Conservation (phyloP, 257 asterid species). For the Solanum neorickii region DNA sequence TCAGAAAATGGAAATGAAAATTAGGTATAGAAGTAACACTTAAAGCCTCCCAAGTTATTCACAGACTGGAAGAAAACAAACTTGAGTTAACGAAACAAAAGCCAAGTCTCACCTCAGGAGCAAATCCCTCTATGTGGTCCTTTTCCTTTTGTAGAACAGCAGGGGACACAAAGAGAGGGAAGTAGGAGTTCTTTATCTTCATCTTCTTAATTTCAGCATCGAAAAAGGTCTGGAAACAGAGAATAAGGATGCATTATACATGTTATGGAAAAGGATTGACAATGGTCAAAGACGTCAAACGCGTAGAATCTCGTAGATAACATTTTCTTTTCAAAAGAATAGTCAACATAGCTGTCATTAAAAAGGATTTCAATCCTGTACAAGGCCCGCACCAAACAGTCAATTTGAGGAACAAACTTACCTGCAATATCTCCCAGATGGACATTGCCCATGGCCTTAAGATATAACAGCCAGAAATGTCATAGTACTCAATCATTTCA, state of each 20-base stretch:
- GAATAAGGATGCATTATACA: not conserved
- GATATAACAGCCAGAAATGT: conserved; percentile 96
- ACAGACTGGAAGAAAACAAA: not conserved
- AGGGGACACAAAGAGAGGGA: conserved; percentile 84
- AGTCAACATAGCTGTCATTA: not conserved
- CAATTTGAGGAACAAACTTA: conserved; percentile 20
- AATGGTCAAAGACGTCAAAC: not conserved
- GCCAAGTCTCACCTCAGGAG: conserved; percentile 74
- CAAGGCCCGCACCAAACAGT: not conserved
- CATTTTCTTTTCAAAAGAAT: not conserved
- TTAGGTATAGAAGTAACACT: not conserved
- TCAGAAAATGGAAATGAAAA: not conserved
- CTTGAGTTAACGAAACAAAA: not conserved
- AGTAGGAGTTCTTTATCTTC: conserved; percentile 91
- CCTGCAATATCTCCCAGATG: conserved; percentile 93
- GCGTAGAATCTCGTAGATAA: not conserved
- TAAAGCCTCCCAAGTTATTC: not conserved
- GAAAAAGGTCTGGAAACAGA: conserved; percentile 51
- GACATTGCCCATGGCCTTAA: conserved; percentile 98
- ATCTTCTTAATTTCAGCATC: conserved; percentile 97
- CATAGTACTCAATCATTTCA: conserved; percentile 93
- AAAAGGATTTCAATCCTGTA: not conserved
- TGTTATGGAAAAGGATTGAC: not conserved
- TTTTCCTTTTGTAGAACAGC: conserved; percentile 77
- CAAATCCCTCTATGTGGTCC: conserved; percentile 94